Percentiles rank a stretch among this genome's conserved stretches.
phyloP scores from a whole-genome alignment of 129 eudicot genomes.

The Lactuca saligna region DNA sequence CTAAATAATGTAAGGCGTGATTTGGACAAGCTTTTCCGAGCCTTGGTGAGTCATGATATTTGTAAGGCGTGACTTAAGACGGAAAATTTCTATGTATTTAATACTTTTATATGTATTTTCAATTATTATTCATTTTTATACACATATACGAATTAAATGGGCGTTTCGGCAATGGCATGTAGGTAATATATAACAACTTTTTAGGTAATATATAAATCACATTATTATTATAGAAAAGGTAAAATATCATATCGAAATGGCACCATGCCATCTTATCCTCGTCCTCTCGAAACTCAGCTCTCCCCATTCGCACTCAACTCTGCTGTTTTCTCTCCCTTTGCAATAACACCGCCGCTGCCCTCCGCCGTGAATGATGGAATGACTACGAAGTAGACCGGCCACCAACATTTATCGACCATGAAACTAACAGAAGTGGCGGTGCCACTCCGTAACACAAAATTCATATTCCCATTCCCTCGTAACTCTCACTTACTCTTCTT shows the following conservation, averaged over 20 bases:
- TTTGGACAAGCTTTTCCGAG: too few species aligned
- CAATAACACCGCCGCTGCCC: background rate
- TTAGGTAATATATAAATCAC: too few species aligned
- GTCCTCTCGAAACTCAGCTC: background rate
- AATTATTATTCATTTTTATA: too few species aligned
- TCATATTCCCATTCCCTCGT: constrained; percentile 26
- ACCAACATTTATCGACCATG: constrained; percentile 26
- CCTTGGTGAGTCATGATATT: too few species aligned
- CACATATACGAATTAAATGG: too few species aligned
- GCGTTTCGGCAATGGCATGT: too few species aligned
- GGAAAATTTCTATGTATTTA: too few species aligned
- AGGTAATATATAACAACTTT: too few species aligned
- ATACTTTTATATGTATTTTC: too few species aligned
- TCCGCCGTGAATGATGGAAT: constrained; percentile 23
- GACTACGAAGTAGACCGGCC: background rate
- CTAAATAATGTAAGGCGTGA: too few species aligned
- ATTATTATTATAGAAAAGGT: too few species aligned
- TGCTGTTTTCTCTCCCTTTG: background rate
- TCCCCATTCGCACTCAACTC: background rate
- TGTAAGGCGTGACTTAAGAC: too few species aligned
- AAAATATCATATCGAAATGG: background rate
- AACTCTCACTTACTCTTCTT: constrained; percentile 37
- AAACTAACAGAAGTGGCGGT: constrained; percentile 49
- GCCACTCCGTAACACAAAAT: constrained; percentile 43
- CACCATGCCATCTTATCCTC: constrained; percentile 9